A percentile compares a stretch with the other conserved stretches of the same genome.
phyloP scores from a whole-genome alignment of 345 rosid species.

The Hibiscus tridactylites region DNA sequence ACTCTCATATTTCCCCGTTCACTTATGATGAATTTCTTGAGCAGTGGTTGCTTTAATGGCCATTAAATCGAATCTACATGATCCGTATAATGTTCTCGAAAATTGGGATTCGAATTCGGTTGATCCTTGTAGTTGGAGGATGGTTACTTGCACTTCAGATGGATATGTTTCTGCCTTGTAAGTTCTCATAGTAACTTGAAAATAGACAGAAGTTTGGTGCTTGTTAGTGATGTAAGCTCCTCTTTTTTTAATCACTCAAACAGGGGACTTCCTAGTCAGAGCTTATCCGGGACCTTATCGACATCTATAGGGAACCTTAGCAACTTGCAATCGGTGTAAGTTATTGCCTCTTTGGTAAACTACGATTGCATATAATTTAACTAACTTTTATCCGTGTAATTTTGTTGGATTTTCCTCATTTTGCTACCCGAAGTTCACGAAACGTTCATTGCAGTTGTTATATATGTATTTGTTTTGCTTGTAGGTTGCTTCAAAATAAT shows the following conservation, averaged over 20 bases:
- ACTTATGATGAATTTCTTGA: slow-evolving; percentile 16
- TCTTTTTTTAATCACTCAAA: slow-evolving; percentile 7
- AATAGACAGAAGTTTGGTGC: neutral
- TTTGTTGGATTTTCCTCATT: neutral
- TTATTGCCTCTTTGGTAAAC: slow-evolving; percentile 8
- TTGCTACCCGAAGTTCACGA: neutral
- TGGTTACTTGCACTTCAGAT: slow-evolving; percentile 80
- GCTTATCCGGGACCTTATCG: slow-evolving; percentile 30
- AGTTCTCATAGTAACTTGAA: slow-evolving; percentile 26
- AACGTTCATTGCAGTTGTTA: neutral
- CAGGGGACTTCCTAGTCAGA: slow-evolving; percentile 92
- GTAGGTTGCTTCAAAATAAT: slow-evolving; percentile 95
- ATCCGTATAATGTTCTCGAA: slow-evolving; percentile 87
- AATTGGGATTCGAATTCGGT: slow-evolving; percentile 96
- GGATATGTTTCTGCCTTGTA: slow-evolving; percentile 86
- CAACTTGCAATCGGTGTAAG: slow-evolving; percentile 82
- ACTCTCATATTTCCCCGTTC: slow-evolving; percentile 1
- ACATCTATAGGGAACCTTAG: slow-evolving; percentile 80
- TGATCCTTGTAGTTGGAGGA: slow-evolving; percentile 99
- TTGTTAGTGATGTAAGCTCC: neutral
- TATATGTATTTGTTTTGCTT: neutral
- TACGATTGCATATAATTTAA: neutral
- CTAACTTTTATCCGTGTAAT: neutral
- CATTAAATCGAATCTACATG: slow-evolving; percentile 66
- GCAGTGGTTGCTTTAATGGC: slow-evolving; percentile 91